A percentile compares a stretch with the other conserved stretches of the same genome.
Evolutionary conservation across 1,284 basidiomycete species (phyloP).

Genomic region (Ganoderma resinaceum): DNA sequence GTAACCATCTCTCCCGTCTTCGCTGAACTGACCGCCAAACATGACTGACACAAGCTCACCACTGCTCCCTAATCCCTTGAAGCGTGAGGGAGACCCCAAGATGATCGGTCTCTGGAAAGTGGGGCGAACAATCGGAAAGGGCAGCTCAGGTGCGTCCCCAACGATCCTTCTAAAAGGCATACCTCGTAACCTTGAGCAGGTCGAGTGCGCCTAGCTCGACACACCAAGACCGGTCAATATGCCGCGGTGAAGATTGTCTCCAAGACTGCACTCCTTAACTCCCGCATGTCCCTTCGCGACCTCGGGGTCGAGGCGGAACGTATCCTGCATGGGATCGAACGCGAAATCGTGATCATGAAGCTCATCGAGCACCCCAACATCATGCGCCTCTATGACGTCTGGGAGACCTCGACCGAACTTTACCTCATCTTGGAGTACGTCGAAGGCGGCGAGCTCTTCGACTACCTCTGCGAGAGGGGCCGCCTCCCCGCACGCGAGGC

Average conservation of each 20-base stretch:
- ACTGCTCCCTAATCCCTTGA: slow-evolving; percentile 25
- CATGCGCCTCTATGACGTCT: slow-evolving; percentile 95
- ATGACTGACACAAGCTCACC: slow-evolving; percentile 21
- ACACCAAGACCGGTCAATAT: slow-evolving; percentile 87
- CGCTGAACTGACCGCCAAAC: slow-evolving; percentile 1
- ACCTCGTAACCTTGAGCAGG: slow-evolving; percentile 54
- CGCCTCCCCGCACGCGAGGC: slow-evolving; percentile 85
- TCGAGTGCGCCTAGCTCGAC: slow-evolving; percentile 90
- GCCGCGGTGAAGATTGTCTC: slow-evolving; percentile 98
- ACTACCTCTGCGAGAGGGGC: slow-evolving; percentile 89
- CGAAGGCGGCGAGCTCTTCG: slow-evolving; percentile 96
- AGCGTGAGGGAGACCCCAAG: slow-evolving; percentile 65
- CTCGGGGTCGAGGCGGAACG: slow-evolving; percentile 72
- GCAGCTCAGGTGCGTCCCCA: slow-evolving; percentile 78
- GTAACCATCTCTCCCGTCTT: background rate
- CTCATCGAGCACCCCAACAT: slow-evolving; percentile 98
- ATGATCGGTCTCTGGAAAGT: slow-evolving; percentile 95
- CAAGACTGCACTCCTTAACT: slow-evolving; percentile 75
- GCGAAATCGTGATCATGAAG: slow-evolving; percentile 99
- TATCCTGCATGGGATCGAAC: slow-evolving; percentile 84
- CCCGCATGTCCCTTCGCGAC: slow-evolving; percentile 75
- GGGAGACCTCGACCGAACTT: slow-evolving; percentile 92
- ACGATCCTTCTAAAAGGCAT: background rate
- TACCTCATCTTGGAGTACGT: slow-evolving; percentile 98
- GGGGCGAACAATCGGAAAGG: slow-evolving; percentile 92